phyloP scores from a whole-genome alignment of 1,284 basidiomycete genomes.

The Schizopora paradoxa region DNA sequence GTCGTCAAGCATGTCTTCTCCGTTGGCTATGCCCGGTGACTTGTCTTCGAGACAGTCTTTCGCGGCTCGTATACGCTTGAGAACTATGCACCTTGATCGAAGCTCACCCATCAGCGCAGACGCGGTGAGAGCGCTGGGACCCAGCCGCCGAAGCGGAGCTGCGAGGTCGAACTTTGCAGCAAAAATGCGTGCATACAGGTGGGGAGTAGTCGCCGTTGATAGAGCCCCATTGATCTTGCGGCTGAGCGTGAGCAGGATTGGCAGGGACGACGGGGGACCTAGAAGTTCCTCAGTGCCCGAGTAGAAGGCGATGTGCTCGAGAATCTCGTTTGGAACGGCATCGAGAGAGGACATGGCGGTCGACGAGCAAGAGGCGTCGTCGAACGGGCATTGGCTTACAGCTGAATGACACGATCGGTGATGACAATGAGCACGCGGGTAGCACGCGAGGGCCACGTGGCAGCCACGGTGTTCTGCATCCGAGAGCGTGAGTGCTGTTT shows the following conservation, averaged over 20 bases:
- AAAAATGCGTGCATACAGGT: slow-evolving; percentile 43
- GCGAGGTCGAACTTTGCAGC: slow-evolving; percentile 36
- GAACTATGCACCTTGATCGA: slow-evolving; percentile 44
- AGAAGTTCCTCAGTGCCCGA: slow-evolving; percentile 28
- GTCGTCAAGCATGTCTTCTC: slow-evolving; percentile 24
- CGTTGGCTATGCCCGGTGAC: slow-evolving; percentile 31
- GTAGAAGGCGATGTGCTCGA: slow-evolving; percentile 38
- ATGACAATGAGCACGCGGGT: too few species aligned
- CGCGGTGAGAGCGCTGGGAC: slow-evolving; percentile 18
- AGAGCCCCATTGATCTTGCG: slow-evolving; percentile 31
- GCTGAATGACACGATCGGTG: too few species aligned
- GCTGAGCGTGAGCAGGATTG: slow-evolving; percentile 36
- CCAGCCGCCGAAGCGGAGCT: slow-evolving; percentile 27
- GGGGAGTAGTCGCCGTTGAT: slow-evolving; percentile 32
- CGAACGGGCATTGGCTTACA: too few species aligned
- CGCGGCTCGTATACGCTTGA: slow-evolving; percentile 46
- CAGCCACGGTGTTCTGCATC: too few species aligned
- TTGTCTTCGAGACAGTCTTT: slow-evolving; percentile 23
- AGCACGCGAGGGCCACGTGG: too few species aligned
- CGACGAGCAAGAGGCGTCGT: too few species aligned
- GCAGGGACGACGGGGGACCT: slow-evolving; percentile 30
- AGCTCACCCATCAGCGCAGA: slow-evolving; percentile 32
- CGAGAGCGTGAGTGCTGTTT: too few species aligned
- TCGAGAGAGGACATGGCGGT: slow-evolving; percentile 16
- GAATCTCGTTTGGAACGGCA: slow-evolving; percentile 35